Evolutionary conservation across 2,329 filamentous ascomycete species (phyloP), one percentile per base, ranked within the genome.

Genomic region (Aureobasidium sp.): DNA sequence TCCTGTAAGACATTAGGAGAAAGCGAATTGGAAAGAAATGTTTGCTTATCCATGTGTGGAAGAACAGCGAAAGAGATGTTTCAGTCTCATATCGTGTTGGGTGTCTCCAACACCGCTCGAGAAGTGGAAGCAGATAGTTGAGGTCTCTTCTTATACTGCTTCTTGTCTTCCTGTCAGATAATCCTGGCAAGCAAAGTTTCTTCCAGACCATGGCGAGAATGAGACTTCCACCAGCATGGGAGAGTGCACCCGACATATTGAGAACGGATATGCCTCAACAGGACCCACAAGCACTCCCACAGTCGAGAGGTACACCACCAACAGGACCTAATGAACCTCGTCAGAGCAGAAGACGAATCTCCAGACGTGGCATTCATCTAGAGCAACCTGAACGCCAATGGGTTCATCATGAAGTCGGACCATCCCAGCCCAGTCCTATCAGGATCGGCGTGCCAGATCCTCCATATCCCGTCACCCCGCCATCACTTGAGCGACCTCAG

Each of bases 401-500:
- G 25, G 15, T 9, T 8, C 5, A 31, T 17, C 22, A 31, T 11
- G 9, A 25, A 48, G 45, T 29, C 27, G 3, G 45, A 48, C 3
- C 45, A 29, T 15, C 25, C 25, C 15, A 48, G 15, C 25, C 9
- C 4, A 8, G 17, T 15, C 14, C 15, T 9, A 29, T 5, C n/a
- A n/a, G 7, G 11, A 29, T 34, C 6, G 36, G 45, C 17, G 29
- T 34, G 9, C 55, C n/a, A 37, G n/a, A 37, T 27, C 57, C 57
- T 22, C 57, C 57, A 7, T 60, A 60, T n/a, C 57, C 57, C 15
- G 45, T 51, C 8, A 60, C 57, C 9, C 57, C 57, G 5, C 57
- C 57, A 22, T 36, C 34, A 3, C 25, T 29, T 5, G 44, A 58
- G 34, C 44, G 36, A 29, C 45, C 25, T 31, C 22, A 51, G 17